Evolutionary conservation across 768 basidiomycete species (phyloP), one percentile per base, ranked within the genome.

Genomic region (Floccularia luteovirens): DNA sequence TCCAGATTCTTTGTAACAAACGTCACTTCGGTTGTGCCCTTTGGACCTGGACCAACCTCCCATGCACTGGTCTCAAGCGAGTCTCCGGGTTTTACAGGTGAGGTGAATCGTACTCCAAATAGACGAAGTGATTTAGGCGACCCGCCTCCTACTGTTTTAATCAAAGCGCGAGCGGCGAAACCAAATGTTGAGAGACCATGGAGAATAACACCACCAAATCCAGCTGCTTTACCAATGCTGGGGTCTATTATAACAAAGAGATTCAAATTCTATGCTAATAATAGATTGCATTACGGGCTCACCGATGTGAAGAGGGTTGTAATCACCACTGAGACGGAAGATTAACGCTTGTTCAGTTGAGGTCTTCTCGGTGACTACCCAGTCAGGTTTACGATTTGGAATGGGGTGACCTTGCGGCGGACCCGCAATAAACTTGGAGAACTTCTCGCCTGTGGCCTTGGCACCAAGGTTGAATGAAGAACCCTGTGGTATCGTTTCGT

Each of bases 151-250:
- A 81, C 69, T 1, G 70, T 67, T 42, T 72, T 70, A 45, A 93
- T 66, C 39, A 92, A 60, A 1, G 77, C 85, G 31, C 89, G 79
- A 2, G 86, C 90, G 5, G 70, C 83, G 54, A 90, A 90, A 7
- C 90, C 90, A 54, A 75, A 91, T 0, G 82, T 77, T 14, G 83
- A 80, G 19, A 92, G 69, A 21, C 90, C 90, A 53, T 93, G 90
- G 2, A 92, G 71, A 50, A 93, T 90, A 25, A 82, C 77, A 35
- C 82, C 90, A 2, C 86, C 86, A 51, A 93, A 91, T 8, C 88
- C 87, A 13, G 79, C 69, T 5, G 66, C 68, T 47, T 77, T 56
- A n/a, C 88, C 90, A 27, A 87, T 76, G 11, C 52, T 57, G 1
- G 89, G 86, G 63, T 91, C 89, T 84, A 53, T 16, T 16, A 32